Evolutionary conservation across 441 rosid genomes (phyloP), one percentile per base, ranked within the genome.

Genomic region (Eutrema salsugineum): DNA sequence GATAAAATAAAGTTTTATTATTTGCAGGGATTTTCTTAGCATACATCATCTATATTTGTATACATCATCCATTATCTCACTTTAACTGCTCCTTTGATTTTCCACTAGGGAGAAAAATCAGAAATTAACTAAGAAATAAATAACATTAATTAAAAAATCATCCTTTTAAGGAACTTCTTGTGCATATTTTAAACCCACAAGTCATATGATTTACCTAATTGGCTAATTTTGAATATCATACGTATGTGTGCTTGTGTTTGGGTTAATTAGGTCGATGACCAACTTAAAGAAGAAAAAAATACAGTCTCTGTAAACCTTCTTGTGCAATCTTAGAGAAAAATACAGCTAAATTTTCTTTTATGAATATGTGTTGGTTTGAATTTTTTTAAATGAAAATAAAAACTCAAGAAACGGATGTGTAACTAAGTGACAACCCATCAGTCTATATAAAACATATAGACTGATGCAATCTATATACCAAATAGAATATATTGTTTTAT

Each of bases 21-120:
- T 60, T 17, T 40, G 40, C 20, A 36, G 8, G 38, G 28, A 28
- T 10, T 48, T 5, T n/a, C 39, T 39, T 55, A 44, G 66, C 12
- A 74, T 44, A 66, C 68, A 68, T 72, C 77, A 78, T 63, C 53
- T 66, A 56, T 10, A 38, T 49, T 36, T 60, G 76, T 46, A 73
- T 16, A 72, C 82, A 68, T 83, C 87, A 81, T 72, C 60, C 63
- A 51, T 66, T 43, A 66, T 83, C 77, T 70, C 80, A 70, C 39
- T 24, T 57, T 51, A 83, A 77, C 84, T 61, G 36, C 27, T 22
- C 27, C 0, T 22, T 22, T 22, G 27, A 22, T 22, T 22, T 22
- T 22, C 3, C 27, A 22, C 27, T 3, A 22, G 4, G 3, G 3
- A 62, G 1, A 32, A 6, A 39, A 14, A 22, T 15, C 11, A 38